Base-by-base conservation (phyloP, 352 stramenopile genomes). In the Stephanocyclus meneghinianus region DNA sequence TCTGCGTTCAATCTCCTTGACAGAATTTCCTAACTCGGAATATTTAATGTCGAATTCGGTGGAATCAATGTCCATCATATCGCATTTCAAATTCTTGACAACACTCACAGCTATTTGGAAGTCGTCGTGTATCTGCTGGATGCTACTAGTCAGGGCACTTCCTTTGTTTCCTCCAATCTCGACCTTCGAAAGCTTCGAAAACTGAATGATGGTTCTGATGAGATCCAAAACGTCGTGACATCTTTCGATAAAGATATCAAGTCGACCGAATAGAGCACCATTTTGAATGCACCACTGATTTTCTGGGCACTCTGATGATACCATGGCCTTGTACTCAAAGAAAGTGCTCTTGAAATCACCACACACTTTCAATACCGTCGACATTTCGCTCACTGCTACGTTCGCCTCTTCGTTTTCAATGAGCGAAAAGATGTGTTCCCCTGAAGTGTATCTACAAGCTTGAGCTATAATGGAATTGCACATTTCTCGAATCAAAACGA, bases 271-370 rank as follows among this genome's bases (percentile, higher is more conserved):
- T 18, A 99, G 86, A 21, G 96, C 97, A 74, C 98, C 98, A 66
- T 98, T 98, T 77, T 99, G 96, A 72, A 99, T 98, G 16, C 95
- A 93, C 97, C 97, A 99, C 40, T 96, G 96, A 64, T 99, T 98
- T n/a, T 94, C 94, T 44, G 96, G 96, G 74, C 96, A 99, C 81
- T 99, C 96, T 15, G 94, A 95, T 72, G 98, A 97, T 11, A 97
- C 96, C 16, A 93, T 98, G n/a, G 93, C 91, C 79, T 98, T 98
- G 91, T 98, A 99, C 87, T 98, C 95, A 78, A 97, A 97, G 81
- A 99, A 99, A n/a, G 93, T 98, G 71, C 86, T 95, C 85, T 99
- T 99, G 93, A 99, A 99, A 26, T 93, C 93, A 51, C 91, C 95
- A 83, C 97, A 99, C 11, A 99, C 95, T 64, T 89, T 76, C 29